A percentile compares a stretch with the other conserved stretches of the same genome.
These are phyloP conservation scores for Pythium diclinum DNA, from an alignment of 352 stramenopile genomes.

Conservation along the genomic window DNA sequence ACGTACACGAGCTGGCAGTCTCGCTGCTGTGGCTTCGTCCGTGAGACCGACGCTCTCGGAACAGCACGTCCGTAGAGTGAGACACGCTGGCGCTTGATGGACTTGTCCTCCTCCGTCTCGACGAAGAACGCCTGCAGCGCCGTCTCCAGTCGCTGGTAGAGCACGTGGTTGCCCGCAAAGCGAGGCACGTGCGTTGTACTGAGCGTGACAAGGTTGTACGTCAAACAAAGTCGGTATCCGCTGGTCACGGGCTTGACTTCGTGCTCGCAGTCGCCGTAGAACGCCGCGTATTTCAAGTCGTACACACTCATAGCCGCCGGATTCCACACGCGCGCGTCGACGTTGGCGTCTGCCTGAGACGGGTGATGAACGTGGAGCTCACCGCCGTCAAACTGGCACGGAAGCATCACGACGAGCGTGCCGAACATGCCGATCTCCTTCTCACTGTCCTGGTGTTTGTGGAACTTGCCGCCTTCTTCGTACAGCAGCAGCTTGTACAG, in stretches of 20 bases:
- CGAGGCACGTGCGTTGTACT: constrained; percentile 8
- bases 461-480: constrained; percentile 34
- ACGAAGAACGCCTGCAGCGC: constrained; percentile 13
- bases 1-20: constrained; percentile 24
- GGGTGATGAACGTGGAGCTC: constrained; percentile 28
- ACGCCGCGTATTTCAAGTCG: constrained; percentile 26
- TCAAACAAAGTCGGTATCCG: constrained; percentile 22
- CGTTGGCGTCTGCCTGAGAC: constrained; percentile 5
- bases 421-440: constrained; percentile 42
- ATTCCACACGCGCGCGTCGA: constrained; percentile 15
- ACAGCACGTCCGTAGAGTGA: not conserved
- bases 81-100: not conserved
- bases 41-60: not conserved
- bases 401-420: constrained; percentile 36
- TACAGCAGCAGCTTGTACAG: constrained; percentile 46
- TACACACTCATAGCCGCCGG: constrained; percentile 5
- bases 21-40: not conserved
- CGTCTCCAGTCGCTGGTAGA: constrained; percentile 1
- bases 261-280: constrained; percentile 27
- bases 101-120: constrained; percentile 2
- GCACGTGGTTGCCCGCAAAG: constrained; percentile 3
- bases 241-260: constrained; percentile 23
- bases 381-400: constrained; percentile 23
- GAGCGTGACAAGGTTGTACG: constrained; percentile 23
- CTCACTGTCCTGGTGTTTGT: too few species aligned